phyloP scores from a whole-genome alignment of 2,329 filamentous ascomycete species.

The Fusarium torulosum region DNA sequence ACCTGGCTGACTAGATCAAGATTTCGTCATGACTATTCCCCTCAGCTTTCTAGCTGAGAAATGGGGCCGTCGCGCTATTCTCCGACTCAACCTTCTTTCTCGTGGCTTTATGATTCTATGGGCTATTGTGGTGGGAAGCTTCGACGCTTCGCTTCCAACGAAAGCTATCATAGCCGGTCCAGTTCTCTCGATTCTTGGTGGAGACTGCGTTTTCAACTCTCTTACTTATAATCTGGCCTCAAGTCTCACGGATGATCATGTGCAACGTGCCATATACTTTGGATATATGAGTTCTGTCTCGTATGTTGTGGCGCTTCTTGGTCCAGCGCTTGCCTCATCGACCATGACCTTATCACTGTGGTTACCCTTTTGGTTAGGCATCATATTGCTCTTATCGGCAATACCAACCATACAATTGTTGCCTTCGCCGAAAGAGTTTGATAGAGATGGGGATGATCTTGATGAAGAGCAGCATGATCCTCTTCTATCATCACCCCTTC shows the following conservation, averaged over 20 bases:
- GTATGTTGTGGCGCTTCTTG: slow-evolving; percentile 61
- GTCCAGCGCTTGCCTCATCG: slow-evolving; percentile 60
- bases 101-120: slow-evolving; percentile 44
- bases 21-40: slow-evolving; percentile 64
- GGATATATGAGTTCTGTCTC: slow-evolving; percentile 64
- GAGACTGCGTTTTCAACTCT: slow-evolving; percentile 65
- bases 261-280: slow-evolving; percentile 63
- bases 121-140: slow-evolving; percentile 42
- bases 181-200: slow-evolving; percentile 60
- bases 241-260: slow-evolving; percentile 58
- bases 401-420: slow-evolving; percentile 32
- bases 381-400: slow-evolving; percentile 34
- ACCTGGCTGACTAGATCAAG: slow-evolving; percentile 43
- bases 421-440: background rate
- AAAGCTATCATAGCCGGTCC: slow-evolving; percentile 56
- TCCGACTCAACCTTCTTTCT: slow-evolving; percentile 60
- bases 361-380: slow-evolving; percentile 56
- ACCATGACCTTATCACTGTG: slow-evolving; percentile 60
- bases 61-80: slow-evolving; percentile 56
- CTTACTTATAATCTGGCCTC: slow-evolving; percentile 62
- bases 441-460: background rate
- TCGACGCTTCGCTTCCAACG: slow-evolving; percentile 36
- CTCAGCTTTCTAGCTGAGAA: slow-evolving; percentile 60
- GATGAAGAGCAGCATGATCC: slow-evolving; percentile 54
- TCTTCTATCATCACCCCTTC: slow-evolving; percentile 55